Conservation (phyloP, 2,329 filamentous ascomycete genomes). For the Hymenoscyphus linearis region DNA sequence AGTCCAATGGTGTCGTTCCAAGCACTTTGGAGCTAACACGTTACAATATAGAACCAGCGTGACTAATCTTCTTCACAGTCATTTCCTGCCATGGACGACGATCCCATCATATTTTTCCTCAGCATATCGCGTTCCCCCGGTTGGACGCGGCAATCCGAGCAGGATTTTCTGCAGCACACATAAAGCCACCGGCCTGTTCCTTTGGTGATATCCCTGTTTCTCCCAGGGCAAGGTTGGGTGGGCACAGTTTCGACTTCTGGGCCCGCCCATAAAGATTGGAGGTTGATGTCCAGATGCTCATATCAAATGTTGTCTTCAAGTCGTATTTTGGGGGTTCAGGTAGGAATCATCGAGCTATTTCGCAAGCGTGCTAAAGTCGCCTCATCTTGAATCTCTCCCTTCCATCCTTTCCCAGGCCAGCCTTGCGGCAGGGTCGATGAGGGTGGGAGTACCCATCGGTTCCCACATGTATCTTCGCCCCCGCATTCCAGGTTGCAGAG, state of each 20-base stretch:
- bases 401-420: slow-evolving; percentile 56
- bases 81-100: not conserved
- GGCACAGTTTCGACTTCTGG: not conserved
- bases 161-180: not conserved
- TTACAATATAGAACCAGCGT: not conserved
- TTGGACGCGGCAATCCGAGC: not conserved
- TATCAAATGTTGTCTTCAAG: no score
- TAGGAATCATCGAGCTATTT: not conserved
- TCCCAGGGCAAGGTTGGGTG: not conserved
- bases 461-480: slow-evolving; percentile 44
- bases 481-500: slow-evolving; percentile 44
- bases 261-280: no score
- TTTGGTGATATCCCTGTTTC: not conserved
- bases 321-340: not conserved
- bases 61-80: not conserved
- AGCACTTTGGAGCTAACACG: no score
- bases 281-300: no score
- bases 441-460: slow-evolving; percentile 54
- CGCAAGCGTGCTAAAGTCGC: not conserved
- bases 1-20: no score
- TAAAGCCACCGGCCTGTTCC: not conserved
- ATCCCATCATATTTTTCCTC: not conserved
- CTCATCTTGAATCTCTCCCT: slow-evolving; percentile 33
- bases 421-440: slow-evolving; percentile 53
- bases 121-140: not conserved